phyloP scores from a whole-genome alignment of 441 rosid species.

The Populus hybrid region DNA sequence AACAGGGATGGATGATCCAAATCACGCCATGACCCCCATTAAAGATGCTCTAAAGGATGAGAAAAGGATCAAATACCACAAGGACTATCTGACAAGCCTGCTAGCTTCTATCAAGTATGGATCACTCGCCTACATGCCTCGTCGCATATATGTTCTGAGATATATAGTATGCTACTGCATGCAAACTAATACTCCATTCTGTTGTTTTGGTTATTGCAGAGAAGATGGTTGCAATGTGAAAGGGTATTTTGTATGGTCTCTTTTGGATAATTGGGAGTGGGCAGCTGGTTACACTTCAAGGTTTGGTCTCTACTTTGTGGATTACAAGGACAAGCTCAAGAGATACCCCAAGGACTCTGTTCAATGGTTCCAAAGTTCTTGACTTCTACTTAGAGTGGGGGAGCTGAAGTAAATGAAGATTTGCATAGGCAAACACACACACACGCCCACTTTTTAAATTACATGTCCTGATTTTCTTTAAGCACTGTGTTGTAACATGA shows the following conservation, averaged over 20 bases:
- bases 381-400: constrained; percentile 21
- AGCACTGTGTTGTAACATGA: not conserved
- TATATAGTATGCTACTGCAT: not conserved
- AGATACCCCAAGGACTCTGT: constrained; percentile 93
- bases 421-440: not conserved
- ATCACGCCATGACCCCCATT: constrained; percentile 33
- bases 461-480: not conserved
- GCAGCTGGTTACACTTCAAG: constrained; percentile 80
- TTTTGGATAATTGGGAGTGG: constrained; percentile 98
- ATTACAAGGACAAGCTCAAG: constrained; percentile 73
- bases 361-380: constrained; percentile 86
- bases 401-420: not conserved
- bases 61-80: constrained; percentile 81
- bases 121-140: not conserved
- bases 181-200: not conserved
- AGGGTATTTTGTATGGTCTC: constrained; percentile 94
- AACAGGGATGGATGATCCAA: constrained; percentile 91
- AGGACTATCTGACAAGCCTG: constrained; percentile 72
- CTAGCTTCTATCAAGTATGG: constrained; percentile 69
- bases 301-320: constrained; percentile 90
- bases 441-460: not conserved
- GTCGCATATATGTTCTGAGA: not conserved
- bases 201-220: constrained; percentile 33
- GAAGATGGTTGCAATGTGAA: constrained; percentile 96
- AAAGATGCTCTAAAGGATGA: constrained; percentile 67